Evolutionary conservation across 2,329 filamentous ascomycete genomes (phyloP), one percentile per base, ranked within the genome.

Genomic region (Alternaria sp.): DNA sequence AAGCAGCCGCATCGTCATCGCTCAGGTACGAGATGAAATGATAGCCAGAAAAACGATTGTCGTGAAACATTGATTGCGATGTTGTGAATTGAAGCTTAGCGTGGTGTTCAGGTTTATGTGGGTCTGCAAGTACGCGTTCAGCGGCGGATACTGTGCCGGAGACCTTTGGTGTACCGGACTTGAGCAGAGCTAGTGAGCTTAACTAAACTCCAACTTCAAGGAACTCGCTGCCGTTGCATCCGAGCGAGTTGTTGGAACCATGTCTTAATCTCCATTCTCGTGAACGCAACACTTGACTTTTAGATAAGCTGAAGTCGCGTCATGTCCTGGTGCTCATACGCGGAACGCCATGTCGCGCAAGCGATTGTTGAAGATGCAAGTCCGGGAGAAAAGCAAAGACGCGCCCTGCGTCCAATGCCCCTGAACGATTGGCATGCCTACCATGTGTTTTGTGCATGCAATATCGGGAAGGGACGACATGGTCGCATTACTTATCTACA

Each of bases 181-280:
- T 56, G 43, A 53, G 48, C 48, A 20, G 44, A 53, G 42, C 34
- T 71, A 73, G 63, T 61, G 64, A 68, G 69, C 63, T 70, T 69
- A 62, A 55, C 61, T 22, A 32, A 38, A 70, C 65, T 36, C 52
- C 59, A 42, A 36, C 14, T 39, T 41, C 42, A 54, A 30, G 49
- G 16, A 22, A 22, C 6, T 9, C 16, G 26, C 11, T 54, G 55
- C 55, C 55, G 49, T 24, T 26, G 34, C 39, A 58, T 12, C 42
- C 49, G 55, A 22, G 14, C 16, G 28, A 42, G 20, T 6, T 7
- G 26, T 5, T n/a, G 16, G 36, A 44, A 20, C 8, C 32, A 5
- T 49, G n/a, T 20, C 18, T 22, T 5, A 3, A 24, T 1, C 18
- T 16, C 20, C 7, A 16, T 34, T 28, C 18, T 24, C 12, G 42